A percentile compares a stretch with the other conserved stretches of the same genome.
These are phyloP conservation scores for Metschnikowia vanudenii DNA, from an alignment of 805 yeast species.

Conservation along the genomic window DNA sequence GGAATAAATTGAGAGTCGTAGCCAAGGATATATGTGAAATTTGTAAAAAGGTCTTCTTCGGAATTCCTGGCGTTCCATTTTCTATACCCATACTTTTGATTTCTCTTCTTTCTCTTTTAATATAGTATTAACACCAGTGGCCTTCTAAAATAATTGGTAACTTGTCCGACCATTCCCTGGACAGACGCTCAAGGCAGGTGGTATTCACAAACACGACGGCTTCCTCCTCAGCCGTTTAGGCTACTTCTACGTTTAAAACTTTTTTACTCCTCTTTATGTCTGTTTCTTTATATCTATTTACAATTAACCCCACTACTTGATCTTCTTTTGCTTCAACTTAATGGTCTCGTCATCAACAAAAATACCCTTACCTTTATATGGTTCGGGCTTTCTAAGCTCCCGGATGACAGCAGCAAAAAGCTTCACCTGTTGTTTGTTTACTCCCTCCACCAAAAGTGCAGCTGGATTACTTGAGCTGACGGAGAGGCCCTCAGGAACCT, in stretches of 20 bases:
- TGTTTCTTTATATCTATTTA: constrained; percentile 4
- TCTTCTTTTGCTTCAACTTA: constrained; percentile 86
- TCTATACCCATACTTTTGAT: no score
- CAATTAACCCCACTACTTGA: constrained; percentile 53
- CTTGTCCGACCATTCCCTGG: no score
- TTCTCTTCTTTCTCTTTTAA: no score
- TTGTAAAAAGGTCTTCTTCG: no score
- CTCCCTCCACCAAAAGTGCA: constrained; percentile 79
- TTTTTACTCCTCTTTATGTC: neutral
- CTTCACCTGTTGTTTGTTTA: constrained; percentile 82
- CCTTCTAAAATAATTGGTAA: no score
- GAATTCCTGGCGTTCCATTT: no score
- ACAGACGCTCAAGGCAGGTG: no score
- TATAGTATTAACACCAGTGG: no score
- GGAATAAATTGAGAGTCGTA: no score
- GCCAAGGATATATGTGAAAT: no score
- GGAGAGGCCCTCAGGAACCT: constrained; percentile 72
- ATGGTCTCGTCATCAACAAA: constrained; percentile 90
- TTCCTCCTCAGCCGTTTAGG: no score
- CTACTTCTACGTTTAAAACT: neutral
- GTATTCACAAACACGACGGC: no score
- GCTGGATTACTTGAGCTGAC: constrained; percentile 85
- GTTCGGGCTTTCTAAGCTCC: constrained; percentile 91
- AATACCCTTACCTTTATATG: constrained; percentile 97
- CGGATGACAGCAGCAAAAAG: constrained; percentile 87